Conservation (phyloP, 129 eudicot species). For the Deinandra increscens region DNA sequence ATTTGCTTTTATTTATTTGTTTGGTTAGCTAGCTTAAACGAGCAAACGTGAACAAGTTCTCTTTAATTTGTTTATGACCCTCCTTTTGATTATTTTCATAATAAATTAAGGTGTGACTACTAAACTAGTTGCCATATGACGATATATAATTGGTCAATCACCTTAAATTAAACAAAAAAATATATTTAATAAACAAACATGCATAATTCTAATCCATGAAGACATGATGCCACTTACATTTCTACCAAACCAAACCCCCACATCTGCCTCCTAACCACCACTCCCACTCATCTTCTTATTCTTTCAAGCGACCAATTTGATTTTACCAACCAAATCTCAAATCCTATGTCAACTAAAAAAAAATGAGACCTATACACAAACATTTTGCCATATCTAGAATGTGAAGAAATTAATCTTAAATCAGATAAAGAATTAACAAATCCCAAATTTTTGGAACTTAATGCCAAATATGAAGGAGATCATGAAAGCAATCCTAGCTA, state of each 20-base stretch:
- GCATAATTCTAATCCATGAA: not conserved
- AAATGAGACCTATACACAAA: not conserved
- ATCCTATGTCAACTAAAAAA: not conserved
- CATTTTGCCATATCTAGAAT: too few species aligned
- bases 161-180: not conserved
- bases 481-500: too few species aligned
- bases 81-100: too few species aligned
- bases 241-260: slow-evolving; percentile 3
- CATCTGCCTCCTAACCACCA: not conserved
- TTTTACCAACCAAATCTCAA: slow-evolving; percentile 2
- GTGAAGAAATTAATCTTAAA: too few species aligned
- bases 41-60: too few species aligned
- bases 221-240: not conserved
- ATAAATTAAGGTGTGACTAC: not conserved
- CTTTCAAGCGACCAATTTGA: not conserved
- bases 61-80: too few species aligned
- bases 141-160: not conserved
- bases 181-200: not conserved
- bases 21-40: too few species aligned
- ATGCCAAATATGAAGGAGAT: too few species aligned
- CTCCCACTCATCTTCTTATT: slow-evolving; percentile 10
- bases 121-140: not conserved
- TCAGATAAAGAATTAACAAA: too few species aligned
- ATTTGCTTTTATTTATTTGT: too few species aligned
- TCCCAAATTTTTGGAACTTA: not conserved